Evolutionary conservation across 1,284 basidiomycete species (phyloP).

Genomic region (Moesziomyces parantarcticus): DNA sequence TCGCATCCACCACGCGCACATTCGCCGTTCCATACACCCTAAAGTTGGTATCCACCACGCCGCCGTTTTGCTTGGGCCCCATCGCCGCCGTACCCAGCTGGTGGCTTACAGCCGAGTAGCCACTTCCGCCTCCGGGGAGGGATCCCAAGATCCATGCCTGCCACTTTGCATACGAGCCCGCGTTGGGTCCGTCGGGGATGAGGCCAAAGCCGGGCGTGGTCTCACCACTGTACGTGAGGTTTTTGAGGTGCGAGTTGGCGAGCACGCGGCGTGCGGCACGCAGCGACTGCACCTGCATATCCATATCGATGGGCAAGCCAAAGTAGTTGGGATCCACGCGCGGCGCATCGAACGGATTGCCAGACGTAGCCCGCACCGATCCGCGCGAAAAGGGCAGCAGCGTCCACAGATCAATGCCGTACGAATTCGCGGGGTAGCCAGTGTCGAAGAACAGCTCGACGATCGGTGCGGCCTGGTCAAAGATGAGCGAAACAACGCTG

Average conservation of each 20-base stretch:
- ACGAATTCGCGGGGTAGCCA: slow-evolving; percentile 45
- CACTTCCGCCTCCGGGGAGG: slow-evolving; percentile 57
- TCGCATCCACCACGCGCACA: slow-evolving; percentile 60
- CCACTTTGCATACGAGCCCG: slow-evolving; percentile 66
- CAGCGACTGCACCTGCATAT: slow-evolving; percentile 64
- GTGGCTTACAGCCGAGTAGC: slow-evolving; percentile 70
- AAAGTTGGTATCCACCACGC: slow-evolving; percentile 68
- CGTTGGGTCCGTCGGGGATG: slow-evolving; percentile 53
- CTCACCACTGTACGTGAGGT: slow-evolving; percentile 63
- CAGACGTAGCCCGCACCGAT: slow-evolving; percentile 32
- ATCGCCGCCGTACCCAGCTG: slow-evolving; percentile 76
- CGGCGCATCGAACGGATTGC: slow-evolving; percentile 27
- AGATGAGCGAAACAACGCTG: slow-evolving; percentile 28
- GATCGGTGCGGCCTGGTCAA: slow-evolving; percentile 47
- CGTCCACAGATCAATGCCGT: slow-evolving; percentile 61
- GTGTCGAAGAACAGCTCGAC: slow-evolving; percentile 61
- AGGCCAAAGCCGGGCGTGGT: slow-evolving; percentile 62
- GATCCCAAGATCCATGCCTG: slow-evolving; percentile 66
- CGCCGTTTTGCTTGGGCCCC: slow-evolving; percentile 74
- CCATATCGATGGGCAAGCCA: slow-evolving; percentile 66
- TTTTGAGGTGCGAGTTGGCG: slow-evolving; percentile 53
- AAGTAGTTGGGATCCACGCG: slow-evolving; percentile 65
- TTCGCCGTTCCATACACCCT: slow-evolving; percentile 67
- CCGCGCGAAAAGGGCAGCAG: slow-evolving; percentile 59
- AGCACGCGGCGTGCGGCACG: slow-evolving; percentile 64